A percentile compares a stretch with the other conserved stretches of the same genome.
Evolutionary conservation across 495 filamentous ascomycete species (phyloP).

Genomic region (Daldinia caldariorum): DNA sequence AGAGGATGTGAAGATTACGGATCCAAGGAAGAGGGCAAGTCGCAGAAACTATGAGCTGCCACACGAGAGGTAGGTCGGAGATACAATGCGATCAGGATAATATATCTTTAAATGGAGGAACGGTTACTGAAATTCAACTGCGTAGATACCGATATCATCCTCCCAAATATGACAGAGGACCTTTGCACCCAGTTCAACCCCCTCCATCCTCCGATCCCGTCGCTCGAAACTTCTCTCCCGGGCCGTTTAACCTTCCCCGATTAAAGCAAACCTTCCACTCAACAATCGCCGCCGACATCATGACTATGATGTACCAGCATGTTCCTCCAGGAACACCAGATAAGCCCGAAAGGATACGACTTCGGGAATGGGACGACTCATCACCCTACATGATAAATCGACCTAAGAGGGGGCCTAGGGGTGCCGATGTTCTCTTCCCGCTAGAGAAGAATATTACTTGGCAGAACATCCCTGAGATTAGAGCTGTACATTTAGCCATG

Average conservation of each 20-base stretch:
- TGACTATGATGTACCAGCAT: constrained; percentile 89
- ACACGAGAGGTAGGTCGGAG: constrained; percentile 48
- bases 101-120: constrained; percentile 7
- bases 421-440: constrained; percentile 68
- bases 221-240: constrained; percentile 89
- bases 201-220: constrained; percentile 83
- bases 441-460: constrained; percentile 82
- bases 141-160: constrained; percentile 89
- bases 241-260: constrained; percentile 89
- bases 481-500: constrained; percentile 80
- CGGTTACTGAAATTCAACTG: constrained; percentile 30
- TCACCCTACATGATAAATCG: constrained; percentile 95
- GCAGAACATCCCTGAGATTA: constrained; percentile 83
- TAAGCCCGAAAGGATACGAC: constrained; percentile 70
- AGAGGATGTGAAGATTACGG: constrained; percentile 49
- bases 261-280: constrained; percentile 89
- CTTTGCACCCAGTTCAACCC: constrained; percentile 89
- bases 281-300: constrained; percentile 87
- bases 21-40: constrained; percentile 56
- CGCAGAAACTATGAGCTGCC: constrained; percentile 54
- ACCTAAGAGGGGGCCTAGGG: constrained; percentile 81
- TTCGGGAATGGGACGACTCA: constrained; percentile 87
- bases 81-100: not conserved
- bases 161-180: constrained; percentile 92
- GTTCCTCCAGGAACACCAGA: constrained; percentile 73